These are phyloP conservation scores for Myxozyma melibiosi DNA, from an alignment of 805 yeast genomes.

Conservation along the genomic window DNA sequence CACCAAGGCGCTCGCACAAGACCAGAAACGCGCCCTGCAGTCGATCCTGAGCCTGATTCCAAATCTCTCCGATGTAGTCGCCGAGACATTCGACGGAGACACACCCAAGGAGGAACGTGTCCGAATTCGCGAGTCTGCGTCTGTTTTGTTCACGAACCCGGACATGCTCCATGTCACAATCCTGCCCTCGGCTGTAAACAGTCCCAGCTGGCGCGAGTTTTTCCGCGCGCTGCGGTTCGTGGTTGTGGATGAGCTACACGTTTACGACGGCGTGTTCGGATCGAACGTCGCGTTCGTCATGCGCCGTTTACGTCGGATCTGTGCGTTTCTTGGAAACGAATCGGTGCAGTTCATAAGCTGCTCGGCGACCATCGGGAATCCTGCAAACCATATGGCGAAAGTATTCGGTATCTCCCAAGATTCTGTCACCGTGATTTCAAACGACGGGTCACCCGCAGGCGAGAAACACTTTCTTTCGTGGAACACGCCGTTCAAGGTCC, in stretches of 20 bases:
- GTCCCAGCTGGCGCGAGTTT: constrained; percentile 65
- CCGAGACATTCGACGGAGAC: constrained; percentile 93
- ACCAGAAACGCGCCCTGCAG: constrained; percentile 81
- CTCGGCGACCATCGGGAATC: constrained; percentile 87
- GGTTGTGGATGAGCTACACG: constrained; percentile 79
- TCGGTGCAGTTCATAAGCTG: constrained; percentile 75
- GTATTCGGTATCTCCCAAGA: constrained; percentile 65
- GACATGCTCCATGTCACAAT: constrained; percentile 88
- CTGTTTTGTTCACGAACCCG: constrained; percentile 90
- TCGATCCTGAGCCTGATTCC: constrained; percentile 58
- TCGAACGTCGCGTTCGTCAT: constrained; percentile 85
- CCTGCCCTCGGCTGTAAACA: constrained; percentile 58
- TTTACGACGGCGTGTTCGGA: constrained; percentile 88
- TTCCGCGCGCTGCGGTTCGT: constrained; percentile 66
- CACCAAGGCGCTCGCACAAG: constrained; percentile 96
- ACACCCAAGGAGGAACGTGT: constrained; percentile 63
- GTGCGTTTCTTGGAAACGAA: constrained; percentile 56
- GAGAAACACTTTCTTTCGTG: constrained; percentile 74
- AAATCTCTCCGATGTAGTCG: constrained; percentile 44
- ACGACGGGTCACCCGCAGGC: constrained; percentile 91
- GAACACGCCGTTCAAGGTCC: constrained; percentile 76
- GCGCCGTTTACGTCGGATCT: constrained; percentile 73
- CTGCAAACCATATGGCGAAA: constrained; percentile 67
- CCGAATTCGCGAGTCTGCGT: constrained; percentile 61
- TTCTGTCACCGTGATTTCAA: constrained; percentile 56